These are phyloP conservation scores for Suillus cothurnatus DNA, from an alignment of 768 basidiomycete species.

Conservation along the genomic window DNA sequence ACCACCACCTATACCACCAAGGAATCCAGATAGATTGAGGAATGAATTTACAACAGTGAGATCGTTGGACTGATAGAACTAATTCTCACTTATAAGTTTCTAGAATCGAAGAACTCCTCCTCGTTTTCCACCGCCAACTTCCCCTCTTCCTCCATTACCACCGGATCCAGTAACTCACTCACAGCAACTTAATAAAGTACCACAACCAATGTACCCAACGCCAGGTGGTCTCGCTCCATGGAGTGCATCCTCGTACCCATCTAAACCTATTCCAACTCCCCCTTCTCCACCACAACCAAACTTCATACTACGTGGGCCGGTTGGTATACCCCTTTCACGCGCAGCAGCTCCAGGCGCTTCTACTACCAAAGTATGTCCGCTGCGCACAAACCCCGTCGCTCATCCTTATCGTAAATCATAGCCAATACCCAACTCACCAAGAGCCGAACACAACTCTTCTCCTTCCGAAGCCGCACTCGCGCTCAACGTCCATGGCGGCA, in stretches of 20 bases:
- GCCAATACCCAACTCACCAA: not conserved
- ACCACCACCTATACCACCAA: not conserved
- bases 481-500: constrained; percentile 32
- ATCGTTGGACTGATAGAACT: not conserved
- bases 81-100: not conserved
- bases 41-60: not conserved
- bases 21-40: not conserved
- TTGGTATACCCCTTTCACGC: not conserved
- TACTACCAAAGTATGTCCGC: not conserved
- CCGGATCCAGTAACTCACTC: not conserved
- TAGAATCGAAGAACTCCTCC: not conserved
- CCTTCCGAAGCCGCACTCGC: constrained; percentile 6
- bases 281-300: not conserved
- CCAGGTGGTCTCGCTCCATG: constrained; percentile 2
- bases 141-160: constrained; percentile 2
- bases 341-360: not conserved
- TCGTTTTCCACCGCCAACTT: not conserved
- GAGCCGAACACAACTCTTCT: not conserved
- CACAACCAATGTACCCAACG: not conserved
- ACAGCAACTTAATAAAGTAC: too few species aligned
- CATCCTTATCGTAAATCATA: not conserved
- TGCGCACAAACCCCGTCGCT: not conserved
- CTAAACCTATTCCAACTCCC: not conserved
- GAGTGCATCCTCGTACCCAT: not conserved
- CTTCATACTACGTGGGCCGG: not conserved